Conservation (phyloP, 2,329 filamentous ascomycete species). For the Macrophomina pseudophaseolina region DNA sequence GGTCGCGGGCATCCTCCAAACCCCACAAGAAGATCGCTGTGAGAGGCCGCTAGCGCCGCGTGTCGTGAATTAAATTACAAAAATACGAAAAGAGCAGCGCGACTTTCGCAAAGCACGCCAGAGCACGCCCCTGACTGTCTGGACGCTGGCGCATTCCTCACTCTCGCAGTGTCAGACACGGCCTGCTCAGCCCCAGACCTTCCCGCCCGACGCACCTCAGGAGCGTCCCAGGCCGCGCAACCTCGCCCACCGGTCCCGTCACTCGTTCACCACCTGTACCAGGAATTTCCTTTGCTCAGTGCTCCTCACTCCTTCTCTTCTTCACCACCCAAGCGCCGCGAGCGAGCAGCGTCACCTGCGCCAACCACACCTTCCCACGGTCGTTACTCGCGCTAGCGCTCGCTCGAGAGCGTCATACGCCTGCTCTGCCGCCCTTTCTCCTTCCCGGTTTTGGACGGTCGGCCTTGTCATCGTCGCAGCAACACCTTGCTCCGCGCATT, state of each 20-base stretch:
- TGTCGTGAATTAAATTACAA: constrained; percentile 25
- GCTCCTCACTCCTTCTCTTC: constrained; percentile 2
- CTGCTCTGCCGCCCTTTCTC: constrained; percentile 16
- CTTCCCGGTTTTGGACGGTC: constrained; percentile 22
- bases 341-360: constrained; percentile 18
- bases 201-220: constrained; percentile 23
- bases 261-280: constrained; percentile 15
- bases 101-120: constrained; percentile 16
- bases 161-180: constrained; percentile 23
- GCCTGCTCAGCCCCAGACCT: constrained; percentile 26
- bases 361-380: constrained; percentile 1
- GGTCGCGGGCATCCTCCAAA: constrained; percentile 15
- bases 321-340: neutral
- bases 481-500: constrained; percentile 25
- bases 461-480: constrained; percentile 25
- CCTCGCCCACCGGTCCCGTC: constrained; percentile 5
- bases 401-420: constrained; percentile 15
- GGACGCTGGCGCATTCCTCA: constrained; percentile 22
- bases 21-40: constrained; percentile 24
- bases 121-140: constrained; percentile 23
- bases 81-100: constrained; percentile 21
- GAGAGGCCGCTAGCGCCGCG: constrained; percentile 22
- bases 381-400: constrained; percentile 24
- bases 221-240: constrained; percentile 18
- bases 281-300: constrained; percentile 18